Evolutionary conservation across 2,329 filamentous ascomycete genomes (phyloP).

Genomic region (Ceratocystis smalleyi): DNA sequence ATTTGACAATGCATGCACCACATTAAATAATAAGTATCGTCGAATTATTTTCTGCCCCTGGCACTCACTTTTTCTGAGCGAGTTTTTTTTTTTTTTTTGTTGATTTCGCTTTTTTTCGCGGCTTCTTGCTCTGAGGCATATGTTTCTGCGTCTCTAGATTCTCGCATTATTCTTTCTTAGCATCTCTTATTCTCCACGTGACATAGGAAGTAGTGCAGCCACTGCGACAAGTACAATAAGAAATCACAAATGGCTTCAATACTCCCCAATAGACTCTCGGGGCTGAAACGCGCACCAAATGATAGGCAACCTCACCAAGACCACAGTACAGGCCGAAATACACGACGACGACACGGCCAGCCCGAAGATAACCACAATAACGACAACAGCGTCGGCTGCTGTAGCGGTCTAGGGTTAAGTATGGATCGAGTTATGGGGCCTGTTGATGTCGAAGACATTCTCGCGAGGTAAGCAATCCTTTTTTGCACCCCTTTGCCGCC

Average conservation of each 20-base stretch:
- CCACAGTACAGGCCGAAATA: background rate
- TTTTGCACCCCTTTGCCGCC: background rate
- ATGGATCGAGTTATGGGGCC: constrained; percentile 3
- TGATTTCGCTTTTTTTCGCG: background rate
- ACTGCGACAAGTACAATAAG: background rate
- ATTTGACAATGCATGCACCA: background rate
- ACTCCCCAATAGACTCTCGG: background rate
- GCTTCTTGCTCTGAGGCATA: background rate
- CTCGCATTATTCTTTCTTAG: background rate
- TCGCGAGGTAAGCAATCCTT: constrained; percentile 6
- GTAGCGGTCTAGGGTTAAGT: background rate
- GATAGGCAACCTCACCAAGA: background rate
- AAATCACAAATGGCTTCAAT: background rate
- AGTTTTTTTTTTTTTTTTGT: background rate
- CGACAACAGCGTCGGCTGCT: background rate
- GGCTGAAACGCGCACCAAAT: background rate
- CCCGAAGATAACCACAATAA: background rate
- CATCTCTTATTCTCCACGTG: background rate
- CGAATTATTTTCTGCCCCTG: background rate
- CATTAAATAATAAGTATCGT: background rate
- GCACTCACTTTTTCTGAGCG: background rate
- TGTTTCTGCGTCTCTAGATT: background rate
- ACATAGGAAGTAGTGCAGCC: background rate
- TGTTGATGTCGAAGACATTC: constrained; percentile 6
- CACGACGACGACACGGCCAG: background rate